Percentiles rank a stretch among this genome's conserved stretches.
Evolutionary conservation across 345 rosid genomes (phyloP).

Genomic region (Linum trigynum): DNA sequence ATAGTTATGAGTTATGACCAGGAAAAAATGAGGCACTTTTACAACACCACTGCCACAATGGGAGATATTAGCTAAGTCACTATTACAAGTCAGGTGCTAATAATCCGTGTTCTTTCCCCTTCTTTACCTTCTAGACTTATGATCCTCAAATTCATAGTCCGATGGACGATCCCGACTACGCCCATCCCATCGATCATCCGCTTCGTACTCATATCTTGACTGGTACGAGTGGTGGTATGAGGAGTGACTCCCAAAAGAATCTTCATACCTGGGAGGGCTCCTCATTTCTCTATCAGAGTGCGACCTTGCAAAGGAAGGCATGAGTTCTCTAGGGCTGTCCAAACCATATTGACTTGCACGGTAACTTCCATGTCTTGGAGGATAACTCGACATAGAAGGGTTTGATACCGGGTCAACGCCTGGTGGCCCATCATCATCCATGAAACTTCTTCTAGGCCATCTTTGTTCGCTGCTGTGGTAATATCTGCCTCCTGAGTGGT

Average conservation of each 20-base stretch:
- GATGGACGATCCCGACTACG: conserved; percentile 7
- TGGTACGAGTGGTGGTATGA: conserved; percentile 20
- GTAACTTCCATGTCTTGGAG: conserved; percentile 46
- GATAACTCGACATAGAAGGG: conserved; percentile 41
- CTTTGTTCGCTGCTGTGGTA: conserved; percentile 29
- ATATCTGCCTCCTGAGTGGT: conserved; percentile 21
- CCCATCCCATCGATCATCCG: conserved; percentile 18
- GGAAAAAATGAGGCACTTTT: too few species aligned
- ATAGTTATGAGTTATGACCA: too few species aligned
- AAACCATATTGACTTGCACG: conserved; percentile 17
- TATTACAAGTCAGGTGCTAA: background rate
- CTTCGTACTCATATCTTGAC: conserved; percentile 22
- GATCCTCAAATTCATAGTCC: conserved; percentile 5
- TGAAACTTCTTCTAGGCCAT: conserved; percentile 26
- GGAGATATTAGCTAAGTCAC: background rate
- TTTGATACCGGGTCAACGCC: conserved; percentile 33
- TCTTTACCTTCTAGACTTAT: background rate
- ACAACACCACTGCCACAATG: background rate
- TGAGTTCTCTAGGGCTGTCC: conserved; percentile 25
- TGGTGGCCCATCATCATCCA: conserved; percentile 50
- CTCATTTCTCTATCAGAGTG: conserved; percentile 38
- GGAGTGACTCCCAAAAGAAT: conserved; percentile 13
- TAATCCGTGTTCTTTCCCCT: background rate
- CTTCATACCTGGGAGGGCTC: conserved; percentile 28
- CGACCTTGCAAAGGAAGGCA: conserved; percentile 27